These are phyloP conservation scores for Fusarium nelsonii DNA, from an alignment of 2,329 filamentous ascomycete genomes.

Conservation along the genomic window DNA sequence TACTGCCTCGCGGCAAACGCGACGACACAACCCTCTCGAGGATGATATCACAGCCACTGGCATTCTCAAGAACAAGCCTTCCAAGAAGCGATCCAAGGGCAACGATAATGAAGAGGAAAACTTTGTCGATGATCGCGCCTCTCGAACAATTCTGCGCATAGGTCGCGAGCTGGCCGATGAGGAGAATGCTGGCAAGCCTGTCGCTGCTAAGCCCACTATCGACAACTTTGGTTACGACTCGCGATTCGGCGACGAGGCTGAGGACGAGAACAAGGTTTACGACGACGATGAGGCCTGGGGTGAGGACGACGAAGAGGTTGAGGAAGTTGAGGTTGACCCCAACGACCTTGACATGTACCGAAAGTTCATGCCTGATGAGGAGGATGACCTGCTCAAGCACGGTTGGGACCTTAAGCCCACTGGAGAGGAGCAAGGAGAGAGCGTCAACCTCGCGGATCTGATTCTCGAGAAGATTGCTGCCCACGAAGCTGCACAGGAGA, in stretches of 20 bases:
- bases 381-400: constrained; percentile 79
- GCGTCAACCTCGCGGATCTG: constrained; percentile 88
- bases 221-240: constrained; percentile 83
- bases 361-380: constrained; percentile 83
- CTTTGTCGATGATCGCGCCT: constrained; percentile 90
- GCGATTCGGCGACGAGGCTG: constrained; percentile 71
- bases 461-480: constrained; percentile 95
- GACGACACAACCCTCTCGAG: constrained; percentile 90
- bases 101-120: constrained; percentile 72
- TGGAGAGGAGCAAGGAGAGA: constrained; percentile 62
- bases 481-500: constrained; percentile 78
- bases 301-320: constrained; percentile 79
- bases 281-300: constrained; percentile 78
- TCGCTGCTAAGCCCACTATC: constrained; percentile 56
- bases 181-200: constrained; percentile 63
- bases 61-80: constrained; percentile 78
- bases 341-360: constrained; percentile 91
- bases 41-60: constrained; percentile 83
- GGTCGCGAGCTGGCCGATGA: constrained; percentile 91
- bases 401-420: constrained; percentile 65
- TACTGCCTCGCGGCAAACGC: constrained; percentile 67
- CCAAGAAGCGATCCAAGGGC: constrained; percentile 76
- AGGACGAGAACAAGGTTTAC: constrained; percentile 57
- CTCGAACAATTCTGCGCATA: constrained; percentile 88
- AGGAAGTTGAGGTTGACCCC: constrained; percentile 86